Evolutionary conservation across 805 yeast genomes (phyloP).

Genomic region (Kodamaea hsintzibuensis): DNA sequence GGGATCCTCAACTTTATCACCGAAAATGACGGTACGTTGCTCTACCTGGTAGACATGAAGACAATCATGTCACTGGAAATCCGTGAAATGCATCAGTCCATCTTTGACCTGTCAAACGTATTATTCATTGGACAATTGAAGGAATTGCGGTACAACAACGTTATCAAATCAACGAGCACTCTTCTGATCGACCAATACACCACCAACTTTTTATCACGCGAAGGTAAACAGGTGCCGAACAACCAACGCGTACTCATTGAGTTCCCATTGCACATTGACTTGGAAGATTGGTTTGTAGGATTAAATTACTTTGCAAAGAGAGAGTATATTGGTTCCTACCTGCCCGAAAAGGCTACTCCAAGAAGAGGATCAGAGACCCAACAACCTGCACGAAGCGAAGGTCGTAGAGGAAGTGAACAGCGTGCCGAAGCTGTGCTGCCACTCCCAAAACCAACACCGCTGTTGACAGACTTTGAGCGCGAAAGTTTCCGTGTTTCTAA

Average conservation of each 20-base stretch:
- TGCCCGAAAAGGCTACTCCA: not conserved
- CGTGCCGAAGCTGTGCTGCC: not conserved
- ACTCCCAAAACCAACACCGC: not conserved
- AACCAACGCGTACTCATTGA: slow-evolving; percentile 51
- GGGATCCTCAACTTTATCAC: slow-evolving; percentile 61
- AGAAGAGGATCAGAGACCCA: not conserved
- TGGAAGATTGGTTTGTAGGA: slow-evolving; percentile 78
- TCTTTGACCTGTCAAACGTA: slow-evolving; percentile 59
- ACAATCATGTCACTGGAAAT: slow-evolving; percentile 59
- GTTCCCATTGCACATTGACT: slow-evolving; percentile 66
- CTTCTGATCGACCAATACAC: slow-evolving; percentile 21
- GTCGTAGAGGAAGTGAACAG: slow-evolving; percentile 21
- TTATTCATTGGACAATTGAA: slow-evolving; percentile 58
- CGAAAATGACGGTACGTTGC: slow-evolving; percentile 62
- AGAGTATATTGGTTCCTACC: slow-evolving; percentile 46
- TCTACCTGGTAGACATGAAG: slow-evolving; percentile 60
- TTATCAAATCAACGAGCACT: slow-evolving; percentile 32
- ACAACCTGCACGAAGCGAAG: slow-evolving; percentile 7
- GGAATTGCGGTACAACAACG: slow-evolving; percentile 50
- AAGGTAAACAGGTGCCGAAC: slow-evolving; percentile 33
- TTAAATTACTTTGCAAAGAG: slow-evolving; percentile 61
- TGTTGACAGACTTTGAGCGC: not conserved
- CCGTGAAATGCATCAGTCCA: slow-evolving; percentile 60
- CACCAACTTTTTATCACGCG: slow-evolving; percentile 32
- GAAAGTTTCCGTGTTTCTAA: slow-evolving; percentile 51